Percentiles rank a stretch among this genome's conserved stretches.
These are phyloP conservation scores for Phascolomyces articulosus DNA, from an alignment of 371 early-diverging fungal genomes.

Conservation along the genomic window DNA sequence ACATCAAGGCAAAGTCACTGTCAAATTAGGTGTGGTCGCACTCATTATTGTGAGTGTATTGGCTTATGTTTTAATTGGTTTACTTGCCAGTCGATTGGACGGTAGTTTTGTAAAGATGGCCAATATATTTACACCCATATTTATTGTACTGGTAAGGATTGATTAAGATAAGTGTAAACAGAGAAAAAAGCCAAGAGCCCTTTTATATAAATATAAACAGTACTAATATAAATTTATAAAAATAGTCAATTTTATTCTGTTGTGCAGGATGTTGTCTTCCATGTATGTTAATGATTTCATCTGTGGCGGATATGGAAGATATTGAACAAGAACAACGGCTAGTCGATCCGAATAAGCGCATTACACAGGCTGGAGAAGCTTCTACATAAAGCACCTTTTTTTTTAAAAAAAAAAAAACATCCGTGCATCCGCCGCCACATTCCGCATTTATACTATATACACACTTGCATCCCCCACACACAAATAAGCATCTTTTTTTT, in stretches of 20 bases:
- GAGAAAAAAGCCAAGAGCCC: neutral
- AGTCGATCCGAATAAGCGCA: constrained; percentile 30
- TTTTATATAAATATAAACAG: too few relatives aligned
- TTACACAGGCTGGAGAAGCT: constrained; percentile 19
- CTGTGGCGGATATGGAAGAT: constrained; percentile 35
- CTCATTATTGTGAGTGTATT: constrained; percentile 59
- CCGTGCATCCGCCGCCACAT: constrained; percentile 1
- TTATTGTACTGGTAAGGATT: constrained; percentile 62
- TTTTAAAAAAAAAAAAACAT: neutral
- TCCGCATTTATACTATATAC: neutral
- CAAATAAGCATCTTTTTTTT: too few relatives aligned
- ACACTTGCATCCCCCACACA: too few relatives aligned
- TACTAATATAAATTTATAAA: too few relatives aligned
- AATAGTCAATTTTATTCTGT: constrained; percentile 61
- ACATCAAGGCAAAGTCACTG: constrained; percentile 56
- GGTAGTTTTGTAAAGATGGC: constrained; percentile 56
- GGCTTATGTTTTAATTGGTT: constrained; percentile 72
- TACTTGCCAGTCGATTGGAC: constrained; percentile 70
- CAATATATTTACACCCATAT: constrained; percentile 80
- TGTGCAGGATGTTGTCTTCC: constrained; percentile 81
- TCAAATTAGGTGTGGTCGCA: constrained; percentile 49
- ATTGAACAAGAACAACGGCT: constrained; percentile 22
- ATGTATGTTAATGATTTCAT: constrained; percentile 45
- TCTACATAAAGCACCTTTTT: constrained; percentile 11
- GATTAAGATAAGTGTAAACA: too few relatives aligned